These are phyloP conservation scores for Plasmodium vivax DNA, from an alignment of 169 alveolate species.

Conservation along the genomic window DNA sequence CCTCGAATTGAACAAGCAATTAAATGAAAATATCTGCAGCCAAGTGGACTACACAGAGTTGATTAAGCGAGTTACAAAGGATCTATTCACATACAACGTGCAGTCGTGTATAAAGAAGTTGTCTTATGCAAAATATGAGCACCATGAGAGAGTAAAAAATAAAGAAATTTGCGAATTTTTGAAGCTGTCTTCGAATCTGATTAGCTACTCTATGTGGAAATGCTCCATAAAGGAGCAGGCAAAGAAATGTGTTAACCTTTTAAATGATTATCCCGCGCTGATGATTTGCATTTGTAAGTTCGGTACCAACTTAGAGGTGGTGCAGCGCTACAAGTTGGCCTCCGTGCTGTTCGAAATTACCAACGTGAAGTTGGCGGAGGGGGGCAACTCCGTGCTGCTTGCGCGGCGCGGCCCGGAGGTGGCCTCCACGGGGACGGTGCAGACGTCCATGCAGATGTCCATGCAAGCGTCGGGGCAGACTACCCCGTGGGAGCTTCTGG, in stretches of 20 bases:
- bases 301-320: conserved; percentile 7
- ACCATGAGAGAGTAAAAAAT: conserved; percentile 51
- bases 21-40: conserved; percentile 1
- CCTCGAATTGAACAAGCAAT: conserved; percentile 18
- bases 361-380: conserved; percentile 34
- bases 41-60: conserved; percentile 40
- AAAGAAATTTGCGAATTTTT: conserved; percentile 50
- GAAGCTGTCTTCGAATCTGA: conserved; percentile 32
- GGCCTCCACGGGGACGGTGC: background rate
- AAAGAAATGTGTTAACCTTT: conserved; percentile 19
- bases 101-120: conserved; percentile 33
- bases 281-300: conserved; percentile 66
- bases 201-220: conserved; percentile 45
- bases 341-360: conserved; percentile 63
- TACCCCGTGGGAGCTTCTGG: background rate
- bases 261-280: conserved; percentile 70
- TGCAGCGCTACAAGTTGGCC: conserved; percentile 38
- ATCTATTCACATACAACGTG: conserved; percentile 35
- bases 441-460: background rate
- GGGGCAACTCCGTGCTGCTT: conserved; percentile 8
- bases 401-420: background rate
- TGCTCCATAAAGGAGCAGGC: conserved; percentile 65
- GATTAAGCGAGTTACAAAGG: conserved; percentile 52
- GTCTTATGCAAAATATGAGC: conserved; percentile 41
- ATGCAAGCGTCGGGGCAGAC: too few species aligned